These are phyloP conservation scores for Stereum hirsutum DNA, from an alignment of 1,284 basidiomycete genomes.

Conservation along the genomic window DNA sequence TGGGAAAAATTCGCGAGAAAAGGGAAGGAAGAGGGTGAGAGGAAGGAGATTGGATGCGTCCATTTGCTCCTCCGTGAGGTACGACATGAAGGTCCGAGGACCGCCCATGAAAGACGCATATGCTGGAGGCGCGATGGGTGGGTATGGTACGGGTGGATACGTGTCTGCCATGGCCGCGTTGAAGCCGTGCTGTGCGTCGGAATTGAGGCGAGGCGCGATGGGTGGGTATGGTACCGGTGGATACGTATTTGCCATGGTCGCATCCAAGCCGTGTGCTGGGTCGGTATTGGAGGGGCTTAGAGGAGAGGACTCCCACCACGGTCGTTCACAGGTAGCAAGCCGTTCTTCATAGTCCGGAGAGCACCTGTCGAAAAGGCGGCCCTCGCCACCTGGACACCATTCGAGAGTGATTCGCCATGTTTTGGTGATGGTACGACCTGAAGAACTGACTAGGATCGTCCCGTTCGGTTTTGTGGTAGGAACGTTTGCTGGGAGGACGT, in stretches of 20 bases:
- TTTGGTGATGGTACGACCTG: neutral
- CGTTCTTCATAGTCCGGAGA: neutral
- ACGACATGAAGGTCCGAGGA: neutral
- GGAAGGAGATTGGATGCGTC: constrained; percentile 1
- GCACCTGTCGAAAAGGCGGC: neutral
- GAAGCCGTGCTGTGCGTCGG: neutral
- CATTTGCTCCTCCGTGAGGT: neutral
- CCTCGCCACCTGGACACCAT: neutral
- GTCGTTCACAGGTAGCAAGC: too few species aligned
- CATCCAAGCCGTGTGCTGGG: neutral
- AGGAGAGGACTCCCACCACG: too few species aligned
- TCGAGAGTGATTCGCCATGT: neutral
- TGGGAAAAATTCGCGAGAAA: constrained; percentile 13
- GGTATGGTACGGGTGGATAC: neutral
- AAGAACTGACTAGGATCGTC: neutral
- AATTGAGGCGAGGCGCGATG: constrained; percentile 3
- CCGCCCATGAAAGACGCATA: neutral
- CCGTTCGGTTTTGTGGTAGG: too few species aligned
- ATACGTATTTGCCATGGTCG: neutral
- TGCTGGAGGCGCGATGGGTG: neutral
- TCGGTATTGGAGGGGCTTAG: constrained; percentile 6
- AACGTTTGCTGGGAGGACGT: neutral
- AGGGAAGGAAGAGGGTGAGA: constrained; percentile 13
- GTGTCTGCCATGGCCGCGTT: neutral
- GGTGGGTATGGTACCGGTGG: neutral